These are phyloP conservation scores for Cenchrus purpureus DNA, from an alignment of 176 grass and related monocot species.

Conservation along the genomic window DNA sequence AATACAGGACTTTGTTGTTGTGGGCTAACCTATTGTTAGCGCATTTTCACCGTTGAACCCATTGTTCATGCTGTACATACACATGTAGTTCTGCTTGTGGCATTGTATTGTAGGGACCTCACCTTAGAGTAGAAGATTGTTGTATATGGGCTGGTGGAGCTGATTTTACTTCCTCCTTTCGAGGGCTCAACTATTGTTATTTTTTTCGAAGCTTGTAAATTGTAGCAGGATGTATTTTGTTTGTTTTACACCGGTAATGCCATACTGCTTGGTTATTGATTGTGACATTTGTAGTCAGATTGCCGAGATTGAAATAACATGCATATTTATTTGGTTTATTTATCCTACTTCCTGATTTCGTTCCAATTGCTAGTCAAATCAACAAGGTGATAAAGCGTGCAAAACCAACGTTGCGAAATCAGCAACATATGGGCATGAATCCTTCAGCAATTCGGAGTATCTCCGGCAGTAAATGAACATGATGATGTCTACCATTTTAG, in stretches of 20 bases:
- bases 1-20: neutral
- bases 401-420: no score
- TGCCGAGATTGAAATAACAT: neutral
- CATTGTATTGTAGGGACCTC: constrained; percentile 34
- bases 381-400: no score
- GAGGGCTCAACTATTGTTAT: neutral
- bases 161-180: constrained; percentile 17
- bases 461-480: neutral
- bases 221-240: neutral
- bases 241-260: neutral
- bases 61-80: constrained; percentile 42
- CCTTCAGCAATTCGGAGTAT: neutral
- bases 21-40: constrained; percentile 1
- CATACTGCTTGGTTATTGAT: neutral
- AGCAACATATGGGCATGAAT: neutral
- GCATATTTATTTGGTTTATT: neutral
- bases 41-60: neutral
- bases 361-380: neutral
- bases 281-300: neutral
- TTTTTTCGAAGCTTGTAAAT: constrained; percentile 22
- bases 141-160: constrained; percentile 1
- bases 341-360: neutral
- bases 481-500: neutral
- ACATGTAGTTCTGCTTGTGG: constrained; percentile 33
- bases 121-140: constrained; percentile 4